Percentiles rank a stretch among this genome's conserved stretches.
Evolutionary conservation across 2,329 filamentous ascomycete genomes (phyloP).

Genomic region (Phyllosticta citrichinensis): DNA sequence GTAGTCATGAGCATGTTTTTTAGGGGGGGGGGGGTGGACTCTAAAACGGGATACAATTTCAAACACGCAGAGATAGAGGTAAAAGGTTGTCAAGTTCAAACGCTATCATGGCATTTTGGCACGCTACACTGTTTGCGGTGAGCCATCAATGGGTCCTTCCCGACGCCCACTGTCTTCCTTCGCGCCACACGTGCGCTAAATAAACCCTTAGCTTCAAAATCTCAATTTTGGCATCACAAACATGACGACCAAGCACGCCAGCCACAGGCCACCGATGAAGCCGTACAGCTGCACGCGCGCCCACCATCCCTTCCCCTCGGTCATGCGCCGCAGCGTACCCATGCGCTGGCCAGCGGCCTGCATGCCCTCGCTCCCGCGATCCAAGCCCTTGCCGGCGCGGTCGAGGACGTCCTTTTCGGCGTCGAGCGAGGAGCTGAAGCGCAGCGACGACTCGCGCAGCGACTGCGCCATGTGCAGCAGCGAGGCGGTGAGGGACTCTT

Average conservation of each 20-base stretch:
- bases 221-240: conserved; percentile 81
- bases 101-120: background rate
- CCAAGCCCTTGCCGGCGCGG: conserved; percentile 63
- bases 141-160: background rate
- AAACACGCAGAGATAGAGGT: background rate
- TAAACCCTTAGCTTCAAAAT: conserved; percentile 47
- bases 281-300: conserved; percentile 74
- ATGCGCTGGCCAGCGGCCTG: conserved; percentile 67
- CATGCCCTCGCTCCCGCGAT: conserved; percentile 66
- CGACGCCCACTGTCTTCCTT: background rate
- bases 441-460: conserved; percentile 64
- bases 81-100: background rate
- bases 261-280: conserved; percentile 72
- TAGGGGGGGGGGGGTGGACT: background rate
- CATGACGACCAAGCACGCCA: conserved; percentile 68
- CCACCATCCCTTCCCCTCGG: conserved; percentile 81
- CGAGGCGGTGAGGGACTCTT: conserved; percentile 70
- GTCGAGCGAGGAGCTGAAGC: conserved; percentile 63
- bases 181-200: too few species aligned
- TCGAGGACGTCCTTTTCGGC: conserved; percentile 63
- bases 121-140: background rate
- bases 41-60: background rate
- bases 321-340: conserved; percentile 67
- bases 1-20: background rate
- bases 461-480: conserved; percentile 71